Base-by-base conservation (phyloP, 768 basidiomycete genomes). In the Mycena capillaripes region DNA sequence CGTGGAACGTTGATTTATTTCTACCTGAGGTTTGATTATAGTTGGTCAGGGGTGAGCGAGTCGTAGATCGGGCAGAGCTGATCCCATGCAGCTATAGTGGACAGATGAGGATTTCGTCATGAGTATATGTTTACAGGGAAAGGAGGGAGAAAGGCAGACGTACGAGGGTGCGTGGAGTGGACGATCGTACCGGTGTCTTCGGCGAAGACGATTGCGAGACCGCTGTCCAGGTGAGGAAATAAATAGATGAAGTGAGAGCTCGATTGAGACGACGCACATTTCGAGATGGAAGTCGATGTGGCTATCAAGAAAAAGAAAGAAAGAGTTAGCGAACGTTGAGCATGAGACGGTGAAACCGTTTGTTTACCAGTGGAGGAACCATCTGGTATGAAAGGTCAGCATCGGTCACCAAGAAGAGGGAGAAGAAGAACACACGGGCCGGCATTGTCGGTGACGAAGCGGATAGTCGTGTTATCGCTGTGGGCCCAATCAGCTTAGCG, bases 391-490 rank as follows among this genome's bases (percentile, higher is more conserved):
- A 23, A 2, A 16, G 27, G 46, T 67, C 44, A 67, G 66, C 30
- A 32, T 14, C 4, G 17, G 21, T 32, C 14, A 4, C 11, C 3
- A 23, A 12, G 0, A 8, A 21, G 30, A 29, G 16, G 27, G n/a
- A 81, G 76, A 81, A 84, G 86, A 86, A 83, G 78, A 88, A 63
- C 65, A 21, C 36, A 72, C 57, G 72, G 72, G 23, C 72, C 72
- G 25, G 67, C 68, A 27, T 73, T 91, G 78, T 91, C 87, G 10
- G 89, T 86, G 32, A 81, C 75, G 81, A 87, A 90, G 25, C 88
- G 84, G 46, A 91, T 79, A 21, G 83, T 84, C 27, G 84, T 57
- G 57, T 52, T 61, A 19, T 78, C 78, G 30, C 66, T 70, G 67
- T 2, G 44, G 8, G 17, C n/a, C 44, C 16, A 25, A 25, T 66